Conservation (phyloP, 768 basidiomycete species). For the Lactarius indigo region DNA sequence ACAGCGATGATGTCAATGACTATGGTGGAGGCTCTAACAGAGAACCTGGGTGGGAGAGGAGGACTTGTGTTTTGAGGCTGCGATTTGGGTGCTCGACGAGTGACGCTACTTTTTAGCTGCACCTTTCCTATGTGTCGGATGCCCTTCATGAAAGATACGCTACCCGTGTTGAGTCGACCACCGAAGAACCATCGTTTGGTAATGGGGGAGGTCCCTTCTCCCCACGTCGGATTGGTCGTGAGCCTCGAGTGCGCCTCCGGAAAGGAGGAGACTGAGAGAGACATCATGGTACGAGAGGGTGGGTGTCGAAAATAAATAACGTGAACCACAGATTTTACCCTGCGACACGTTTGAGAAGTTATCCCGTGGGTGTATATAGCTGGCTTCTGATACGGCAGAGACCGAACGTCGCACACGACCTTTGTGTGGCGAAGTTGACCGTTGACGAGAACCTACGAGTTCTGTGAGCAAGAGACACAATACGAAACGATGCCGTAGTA, state of each 20-base stretch:
- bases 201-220: background rate
- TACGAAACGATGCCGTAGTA: background rate
- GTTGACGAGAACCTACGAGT: background rate
- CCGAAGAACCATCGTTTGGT: conserved; percentile 8
- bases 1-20: conserved; percentile 1
- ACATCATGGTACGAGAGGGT: conserved; percentile 2
- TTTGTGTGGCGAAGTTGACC: background rate
- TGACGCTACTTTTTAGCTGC: background rate
- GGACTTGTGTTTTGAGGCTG: background rate
- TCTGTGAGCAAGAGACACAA: background rate
- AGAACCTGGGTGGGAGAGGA: background rate
- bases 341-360: background rate
- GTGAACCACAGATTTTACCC: background rate
- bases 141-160: conserved; percentile 2
- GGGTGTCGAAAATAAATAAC: background rate
- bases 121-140: background rate
- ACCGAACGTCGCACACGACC: background rate
- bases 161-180: conserved; percentile 5
- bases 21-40: background rate
- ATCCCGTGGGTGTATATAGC: background rate
- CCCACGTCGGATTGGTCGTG: background rate
- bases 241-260: conserved; percentile 12
- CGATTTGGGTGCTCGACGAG: too few species aligned
- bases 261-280: conserved; percentile 26
- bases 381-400: background rate